Percentiles rank a stretch among this genome's conserved stretches.
Conservation (phyloP, 2,329 filamentous ascomycete genomes). For the Ophiostoma australiae region DNA sequence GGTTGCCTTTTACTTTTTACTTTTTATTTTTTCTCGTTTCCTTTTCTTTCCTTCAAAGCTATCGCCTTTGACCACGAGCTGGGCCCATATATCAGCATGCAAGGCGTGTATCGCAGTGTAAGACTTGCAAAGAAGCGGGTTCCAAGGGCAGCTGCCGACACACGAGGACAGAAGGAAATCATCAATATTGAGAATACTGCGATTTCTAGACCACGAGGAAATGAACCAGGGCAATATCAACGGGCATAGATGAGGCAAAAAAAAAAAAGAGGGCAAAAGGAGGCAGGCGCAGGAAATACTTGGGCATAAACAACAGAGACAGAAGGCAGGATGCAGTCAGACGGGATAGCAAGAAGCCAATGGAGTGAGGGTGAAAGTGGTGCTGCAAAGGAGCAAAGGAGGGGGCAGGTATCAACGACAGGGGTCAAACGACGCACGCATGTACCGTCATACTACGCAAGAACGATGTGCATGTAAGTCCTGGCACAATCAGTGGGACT, state of each 20-base stretch:
- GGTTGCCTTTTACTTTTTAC: neutral
- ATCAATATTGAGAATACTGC: neutral
- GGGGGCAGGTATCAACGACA: constrained; percentile 3
- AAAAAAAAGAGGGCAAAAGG: neutral
- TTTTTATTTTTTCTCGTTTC: neutral
- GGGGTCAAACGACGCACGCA: neutral
- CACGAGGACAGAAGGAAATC: neutral
- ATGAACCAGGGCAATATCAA: constrained; percentile 3
- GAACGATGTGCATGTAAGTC: neutral
- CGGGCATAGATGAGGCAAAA: neutral
- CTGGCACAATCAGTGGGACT: constrained; percentile 1
- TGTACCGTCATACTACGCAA: neutral
- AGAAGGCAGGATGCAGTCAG: neutral
- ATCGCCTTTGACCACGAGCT: constrained; percentile 5
- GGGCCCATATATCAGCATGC: constrained; percentile 11
- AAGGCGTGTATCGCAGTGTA: constrained; percentile 13
- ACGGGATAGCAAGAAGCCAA: neutral
- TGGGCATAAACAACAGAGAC: neutral
- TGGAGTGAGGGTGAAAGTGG: neutral
- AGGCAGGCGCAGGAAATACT: neutral
- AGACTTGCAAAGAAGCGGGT: constrained; percentile 1
- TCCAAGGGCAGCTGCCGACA: neutral
- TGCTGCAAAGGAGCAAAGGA: neutral
- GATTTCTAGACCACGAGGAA: constrained; percentile 3
- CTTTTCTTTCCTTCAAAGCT: neutral